Conservation (phyloP, 2,329 filamentous ascomycete species). For the Fusarium fracticaudum region DNA sequence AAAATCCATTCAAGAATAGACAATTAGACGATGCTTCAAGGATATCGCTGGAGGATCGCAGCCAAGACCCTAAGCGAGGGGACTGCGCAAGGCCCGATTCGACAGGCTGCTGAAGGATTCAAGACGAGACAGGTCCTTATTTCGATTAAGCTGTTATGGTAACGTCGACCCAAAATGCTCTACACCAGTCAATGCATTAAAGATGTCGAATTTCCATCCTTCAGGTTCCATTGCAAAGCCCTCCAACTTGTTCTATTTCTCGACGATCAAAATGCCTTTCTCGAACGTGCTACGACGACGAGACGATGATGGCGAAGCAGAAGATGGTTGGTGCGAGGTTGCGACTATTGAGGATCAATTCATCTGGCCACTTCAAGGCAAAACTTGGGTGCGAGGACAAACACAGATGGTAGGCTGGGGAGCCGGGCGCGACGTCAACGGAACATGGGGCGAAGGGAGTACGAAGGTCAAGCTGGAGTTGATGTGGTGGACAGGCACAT, state of each 20-base stretch:
- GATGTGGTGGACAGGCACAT: not conserved
- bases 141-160: constrained; percentile 1
- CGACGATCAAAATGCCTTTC: not conserved
- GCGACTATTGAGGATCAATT: not conserved
- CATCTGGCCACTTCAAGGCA: not conserved
- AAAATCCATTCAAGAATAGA: not conserved
- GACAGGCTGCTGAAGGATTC: not conserved
- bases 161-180: not conserved
- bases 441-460: not conserved
- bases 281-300: not conserved
- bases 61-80: not conserved
- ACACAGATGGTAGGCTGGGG: not conserved
- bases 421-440: not conserved
- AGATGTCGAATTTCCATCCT: not conserved
- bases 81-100: not conserved
- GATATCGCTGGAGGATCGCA: not conserved
- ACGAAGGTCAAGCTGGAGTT: not conserved
- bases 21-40: not conserved
- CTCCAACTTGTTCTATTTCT: not conserved
- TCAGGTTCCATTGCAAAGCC: not conserved
- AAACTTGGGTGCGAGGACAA: not conserved
- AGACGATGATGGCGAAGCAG: not conserved
- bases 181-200: not conserved
- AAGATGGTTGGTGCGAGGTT: not conserved
- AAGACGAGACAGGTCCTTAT: constrained; percentile 8